Evolutionary conservation across 495 filamentous ascomycete species (phyloP).

Genomic region (Daldinia vernicosa): DNA sequence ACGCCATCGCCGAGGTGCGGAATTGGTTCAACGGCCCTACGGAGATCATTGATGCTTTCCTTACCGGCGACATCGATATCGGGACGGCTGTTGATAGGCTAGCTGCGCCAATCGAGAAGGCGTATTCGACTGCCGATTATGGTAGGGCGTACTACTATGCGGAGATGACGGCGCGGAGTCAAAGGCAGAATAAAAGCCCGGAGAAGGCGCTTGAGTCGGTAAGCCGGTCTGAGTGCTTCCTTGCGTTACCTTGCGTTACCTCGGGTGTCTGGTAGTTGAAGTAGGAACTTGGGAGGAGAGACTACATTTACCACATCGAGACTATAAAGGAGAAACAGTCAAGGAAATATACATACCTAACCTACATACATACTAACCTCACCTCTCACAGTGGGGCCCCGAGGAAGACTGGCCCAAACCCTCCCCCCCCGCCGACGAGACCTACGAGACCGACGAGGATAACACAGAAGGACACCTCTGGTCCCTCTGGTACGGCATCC

Average conservation of each 20-base stretch:
- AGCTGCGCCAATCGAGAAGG: constrained; percentile 13
- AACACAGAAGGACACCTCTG: constrained; percentile 11
- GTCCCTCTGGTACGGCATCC: constrained; percentile 21
- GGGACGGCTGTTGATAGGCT: neutral
- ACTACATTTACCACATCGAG: no score
- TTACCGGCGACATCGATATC: neutral
- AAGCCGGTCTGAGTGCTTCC: neutral
- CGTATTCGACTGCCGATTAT: constrained; percentile 19
- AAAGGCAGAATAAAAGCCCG: neutral
- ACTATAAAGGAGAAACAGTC: no score
- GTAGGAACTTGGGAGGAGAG: no score
- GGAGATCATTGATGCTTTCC: neutral
- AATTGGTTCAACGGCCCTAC: constrained; percentile 6
- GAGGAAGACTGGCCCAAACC: constrained; percentile 4
- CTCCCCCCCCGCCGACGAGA: neutral
- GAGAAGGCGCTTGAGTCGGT: constrained; percentile 3
- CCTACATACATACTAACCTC: constrained; percentile 5
- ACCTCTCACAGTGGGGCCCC: constrained; percentile 11
- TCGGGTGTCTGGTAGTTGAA: neutral
- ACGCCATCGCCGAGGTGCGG: neutral
- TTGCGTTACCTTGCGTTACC: neutral
- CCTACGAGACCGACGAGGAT: neutral
- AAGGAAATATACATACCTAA: neutral
- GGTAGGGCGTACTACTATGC: constrained; percentile 2
- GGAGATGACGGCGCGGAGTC: constrained; percentile 1